Evolutionary conservation across 192 early-diverging fungal genomes (phyloP), one percentile per base, ranked within the genome.

Genomic region (Coemansia sp.): DNA sequence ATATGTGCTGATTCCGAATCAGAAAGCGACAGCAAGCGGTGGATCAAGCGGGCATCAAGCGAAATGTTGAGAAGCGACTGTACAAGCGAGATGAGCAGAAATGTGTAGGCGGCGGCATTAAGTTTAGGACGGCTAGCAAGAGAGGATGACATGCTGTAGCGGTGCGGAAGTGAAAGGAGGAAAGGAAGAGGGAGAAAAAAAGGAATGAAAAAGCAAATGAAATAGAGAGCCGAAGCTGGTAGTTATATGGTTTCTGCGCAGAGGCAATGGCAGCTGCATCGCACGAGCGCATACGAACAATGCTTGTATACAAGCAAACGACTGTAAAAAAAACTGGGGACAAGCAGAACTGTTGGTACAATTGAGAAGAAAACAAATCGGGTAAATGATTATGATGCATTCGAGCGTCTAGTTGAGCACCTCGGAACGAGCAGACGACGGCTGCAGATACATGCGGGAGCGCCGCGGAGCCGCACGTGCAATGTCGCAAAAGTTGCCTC

Each of bases 401-500:
- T 26, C 23, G 23, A 26, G 23, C 23, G 1, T 26, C 23, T 26
- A 26, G 23, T 4, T 26, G 4, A 26, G 23, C 4, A 26, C 23
- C 23, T 26, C 23, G 4, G 23, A 26, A 4, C 23, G 23, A 26
- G 23, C 23, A 26, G 23, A 26, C 23, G 23, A 26, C 4, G 23
- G 23, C 23, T 26, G 37, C 37, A n/a, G 45, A 26, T 11, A 28
- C 45, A 26, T 11, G 45, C 23, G 45, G 23, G 45, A 14, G 26
- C 30, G 45, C 3, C 16, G 45, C 23, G 45, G 23, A 26, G 23
- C 45, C 10, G 51, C 51, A 10, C 56, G 61, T 15, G 54, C 72
- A 31, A 75, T 50, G 23, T 58, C 66, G 30, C 58, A 76, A 58
- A 76, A 76, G 62, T 76, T 76, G 9, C 74, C 74, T 11, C 74